Percentiles rank a stretch among this genome's conserved stretches.
Conservation (phyloP, 768 basidiomycete species). For the Termitomyces sp. region DNA sequence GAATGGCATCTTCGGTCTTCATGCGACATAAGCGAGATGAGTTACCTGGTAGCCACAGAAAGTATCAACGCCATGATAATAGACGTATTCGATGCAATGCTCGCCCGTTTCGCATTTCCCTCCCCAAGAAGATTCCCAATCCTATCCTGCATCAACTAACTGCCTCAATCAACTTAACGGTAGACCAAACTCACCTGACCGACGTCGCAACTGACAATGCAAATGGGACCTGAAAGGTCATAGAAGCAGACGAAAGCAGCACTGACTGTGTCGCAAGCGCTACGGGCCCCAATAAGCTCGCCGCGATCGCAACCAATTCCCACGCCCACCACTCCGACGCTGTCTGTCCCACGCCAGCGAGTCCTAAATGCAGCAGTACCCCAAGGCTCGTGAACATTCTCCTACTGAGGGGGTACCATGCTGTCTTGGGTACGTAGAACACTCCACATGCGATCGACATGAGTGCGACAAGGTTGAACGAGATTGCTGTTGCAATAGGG, state of each 20-base stretch:
- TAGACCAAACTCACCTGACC: constrained; percentile 56
- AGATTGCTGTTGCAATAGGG: constrained; percentile 84
- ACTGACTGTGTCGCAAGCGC: constrained; percentile 88
- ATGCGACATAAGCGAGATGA: neutral
- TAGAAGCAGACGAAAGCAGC: constrained; percentile 70
- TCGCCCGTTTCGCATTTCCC: constrained; percentile 68
- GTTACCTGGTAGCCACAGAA: constrained; percentile 65
- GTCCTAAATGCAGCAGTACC: constrained; percentile 67
- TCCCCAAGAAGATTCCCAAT: constrained; percentile 91
- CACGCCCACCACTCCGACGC: constrained; percentile 98
- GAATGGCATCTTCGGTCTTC: neutral
- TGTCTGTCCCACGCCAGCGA: constrained; percentile 84
- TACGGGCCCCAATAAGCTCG: constrained; percentile 67
- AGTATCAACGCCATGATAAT: constrained; percentile 64
- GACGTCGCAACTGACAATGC: constrained; percentile 80
- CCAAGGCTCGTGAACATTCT: constrained; percentile 67
- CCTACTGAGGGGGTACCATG: constrained; percentile 76
- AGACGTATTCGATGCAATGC: constrained; percentile 59
- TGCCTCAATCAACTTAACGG: neutral
- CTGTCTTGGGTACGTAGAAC: constrained; percentile 59
- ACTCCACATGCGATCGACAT: constrained; percentile 63
- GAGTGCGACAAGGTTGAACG: constrained; percentile 79
- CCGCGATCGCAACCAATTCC: constrained; percentile 73
- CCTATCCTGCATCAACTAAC: constrained; percentile 30
- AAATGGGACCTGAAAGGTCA: constrained; percentile 81